These are phyloP conservation scores for Erythrobasidium yunnanense DNA, from an alignment of 768 basidiomycete species.

Conservation along the genomic window DNA sequence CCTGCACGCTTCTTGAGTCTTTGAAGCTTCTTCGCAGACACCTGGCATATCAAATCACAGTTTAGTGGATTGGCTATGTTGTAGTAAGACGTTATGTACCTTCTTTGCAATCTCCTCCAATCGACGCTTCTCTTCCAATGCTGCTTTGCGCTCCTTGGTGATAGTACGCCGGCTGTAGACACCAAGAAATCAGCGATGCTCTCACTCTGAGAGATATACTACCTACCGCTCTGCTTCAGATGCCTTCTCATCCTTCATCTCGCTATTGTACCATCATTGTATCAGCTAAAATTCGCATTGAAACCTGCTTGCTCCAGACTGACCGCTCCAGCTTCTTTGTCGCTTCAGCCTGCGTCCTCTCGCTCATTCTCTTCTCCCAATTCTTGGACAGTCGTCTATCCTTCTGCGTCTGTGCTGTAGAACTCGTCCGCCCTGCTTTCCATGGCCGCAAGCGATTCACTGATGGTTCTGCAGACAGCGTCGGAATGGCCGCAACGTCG, in stretches of 20 bases:
- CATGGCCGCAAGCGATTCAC: constrained; percentile 14
- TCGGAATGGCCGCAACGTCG: not conserved
- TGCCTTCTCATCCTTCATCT: constrained; percentile 34
- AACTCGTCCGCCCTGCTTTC: constrained; percentile 6
- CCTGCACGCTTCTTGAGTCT: constrained; percentile 37
- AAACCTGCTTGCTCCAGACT: not conserved
- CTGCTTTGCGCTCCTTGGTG: constrained; percentile 29
- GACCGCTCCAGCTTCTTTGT: constrained; percentile 36
- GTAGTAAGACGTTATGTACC: constrained; percentile 13
- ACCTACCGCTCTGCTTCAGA: constrained; percentile 29
- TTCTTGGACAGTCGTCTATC: constrained; percentile 27
- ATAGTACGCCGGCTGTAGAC: constrained; percentile 22
- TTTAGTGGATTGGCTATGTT: not conserved
- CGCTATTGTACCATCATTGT: constrained; percentile 12
- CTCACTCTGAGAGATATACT: not conserved
- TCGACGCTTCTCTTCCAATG: constrained; percentile 35
- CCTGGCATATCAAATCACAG: constrained; percentile 22
- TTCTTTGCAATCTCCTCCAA: constrained; percentile 32
- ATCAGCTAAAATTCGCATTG: not conserved
- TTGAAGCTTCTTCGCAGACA: constrained; percentile 38
- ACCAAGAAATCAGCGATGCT: not conserved
- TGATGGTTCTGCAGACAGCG: constrained; percentile 15
- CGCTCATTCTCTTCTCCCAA: constrained; percentile 30
- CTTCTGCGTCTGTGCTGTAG: constrained; percentile 27
- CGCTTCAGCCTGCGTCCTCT: constrained; percentile 28